phyloP scores from a whole-genome alignment of 2,329 filamentous ascomycete genomes.

The Pestalotiopsis sp. region DNA sequence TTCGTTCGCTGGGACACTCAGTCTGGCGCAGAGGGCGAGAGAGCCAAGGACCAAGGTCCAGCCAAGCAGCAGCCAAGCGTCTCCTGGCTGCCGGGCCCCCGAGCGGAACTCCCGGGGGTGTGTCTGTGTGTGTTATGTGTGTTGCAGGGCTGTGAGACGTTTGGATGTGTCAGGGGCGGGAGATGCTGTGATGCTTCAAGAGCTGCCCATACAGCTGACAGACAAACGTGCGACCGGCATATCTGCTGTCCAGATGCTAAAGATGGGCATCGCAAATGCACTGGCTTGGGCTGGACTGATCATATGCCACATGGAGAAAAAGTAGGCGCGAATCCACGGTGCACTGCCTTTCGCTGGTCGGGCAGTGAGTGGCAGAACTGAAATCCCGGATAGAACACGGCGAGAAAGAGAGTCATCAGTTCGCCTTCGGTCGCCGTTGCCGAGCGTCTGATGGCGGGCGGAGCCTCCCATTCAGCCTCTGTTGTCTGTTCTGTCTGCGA shows the following conservation, averaged over 20 bases:
- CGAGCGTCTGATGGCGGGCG: not conserved
- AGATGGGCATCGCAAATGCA: not conserved
- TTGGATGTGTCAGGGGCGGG: slow-evolving; percentile 13
- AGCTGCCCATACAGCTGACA: not conserved
- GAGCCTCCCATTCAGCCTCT: not conserved
- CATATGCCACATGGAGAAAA: not conserved
- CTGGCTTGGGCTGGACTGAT: not conserved
- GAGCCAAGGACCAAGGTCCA: too few species aligned
- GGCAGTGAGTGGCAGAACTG: not conserved
- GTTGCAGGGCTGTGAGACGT: slow-evolving; percentile 12
- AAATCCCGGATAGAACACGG: not conserved
- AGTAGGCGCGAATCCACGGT: not conserved
- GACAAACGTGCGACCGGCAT: not conserved
- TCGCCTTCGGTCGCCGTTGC: not conserved
- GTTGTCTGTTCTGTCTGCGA: not conserved
- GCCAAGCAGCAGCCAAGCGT: not conserved
- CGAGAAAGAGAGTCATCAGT: not conserved
- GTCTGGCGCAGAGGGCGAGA: too few species aligned
- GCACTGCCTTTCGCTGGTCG: not conserved
- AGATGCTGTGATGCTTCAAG: not conserved
- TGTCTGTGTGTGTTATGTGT: not conserved
- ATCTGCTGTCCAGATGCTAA: not conserved
- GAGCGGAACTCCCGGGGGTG: not conserved
- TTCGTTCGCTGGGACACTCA: too few species aligned
- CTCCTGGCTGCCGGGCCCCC: not conserved